Evolutionary conservation across 345 rosid genomes (phyloP).

Genomic region (Populus nigra): DNA sequence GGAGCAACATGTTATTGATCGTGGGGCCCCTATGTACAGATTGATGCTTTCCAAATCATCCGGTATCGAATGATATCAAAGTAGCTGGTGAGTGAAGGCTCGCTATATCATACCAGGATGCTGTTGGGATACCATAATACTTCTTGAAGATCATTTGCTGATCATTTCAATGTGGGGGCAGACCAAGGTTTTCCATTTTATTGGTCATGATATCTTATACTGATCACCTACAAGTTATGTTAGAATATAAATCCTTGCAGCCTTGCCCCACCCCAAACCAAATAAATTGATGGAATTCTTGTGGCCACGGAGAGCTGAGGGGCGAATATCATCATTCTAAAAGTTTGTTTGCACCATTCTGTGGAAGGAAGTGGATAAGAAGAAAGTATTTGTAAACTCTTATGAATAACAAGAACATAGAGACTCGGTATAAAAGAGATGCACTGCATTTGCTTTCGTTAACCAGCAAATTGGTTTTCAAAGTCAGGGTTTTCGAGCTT

Average conservation of each 20-base stretch:
- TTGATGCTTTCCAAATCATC: conserved; percentile 43
- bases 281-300: background rate
- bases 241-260: background rate
- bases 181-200: background rate
- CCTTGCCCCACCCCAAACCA: background rate
- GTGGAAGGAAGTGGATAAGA: background rate
- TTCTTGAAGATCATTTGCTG: background rate
- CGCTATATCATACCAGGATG: background rate
- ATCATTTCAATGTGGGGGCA: background rate
- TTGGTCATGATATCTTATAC: background rate
- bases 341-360: background rate
- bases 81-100: background rate
- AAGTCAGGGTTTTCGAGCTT: background rate
- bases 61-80: background rate
- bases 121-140: background rate
- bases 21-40: conserved; percentile 58
- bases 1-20: conserved; percentile 61
- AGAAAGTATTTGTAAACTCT: background rate
- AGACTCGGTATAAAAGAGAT: background rate
- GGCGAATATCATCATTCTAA: background rate
- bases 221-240: background rate
- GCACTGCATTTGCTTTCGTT: background rate
- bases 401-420: background rate
- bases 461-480: background rate
- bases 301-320: background rate